Base-by-base conservation (phyloP, 1,284 basidiomycete species). In the Afroboletus lepidellus region DNA sequence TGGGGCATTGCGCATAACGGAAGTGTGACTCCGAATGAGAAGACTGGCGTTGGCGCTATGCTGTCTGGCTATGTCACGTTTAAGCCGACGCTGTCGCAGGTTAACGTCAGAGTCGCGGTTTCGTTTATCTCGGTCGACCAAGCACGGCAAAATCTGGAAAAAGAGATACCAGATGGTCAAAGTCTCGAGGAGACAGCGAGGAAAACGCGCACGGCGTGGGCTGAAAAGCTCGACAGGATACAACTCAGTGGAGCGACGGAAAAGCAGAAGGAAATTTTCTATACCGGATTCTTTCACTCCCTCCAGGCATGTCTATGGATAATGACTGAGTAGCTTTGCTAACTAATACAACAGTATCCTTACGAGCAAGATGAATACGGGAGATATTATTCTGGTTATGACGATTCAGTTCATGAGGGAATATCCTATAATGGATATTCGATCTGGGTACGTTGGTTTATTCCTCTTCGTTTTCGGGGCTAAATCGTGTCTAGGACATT, bases 51-150 rank as follows among this genome's bases (percentile, higher is more conserved):
- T 16, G 81, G 81, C 7, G 60, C 75, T 0, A 62, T 80, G 15
- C 67, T 91, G 5, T 78, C 81, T 16, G 88, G 75, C 0, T 92
- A 82, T 60, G 83, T 76, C 1, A 66, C 70, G 3, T 88, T 92
- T 59, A 62, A 56, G 0, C 52, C 58, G 1, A 62, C 58, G 4
- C 72, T 72, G 15, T 58, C 62, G 15, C 65, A 65, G 2, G 77
- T 92, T 30, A 74, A 81, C 16, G 80, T 90, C 8, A 75, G 87
- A 11, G 73, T 93, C 2, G 89, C 87, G 0, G 85, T 88, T 9
- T 91, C 87, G 11, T 89, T 92, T 62, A 88, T 93, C 55, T 89
- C 86, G 0, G 72, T 85, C 15, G 83, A 85, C 8, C 89, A 92
- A 61, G 91, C 91, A 1, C 71, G 84, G 41, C 66, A 62, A 60